Base-by-base conservation (phyloP, 1,284 basidiomycete genomes). In the Cryptococcus sp. region DNA sequence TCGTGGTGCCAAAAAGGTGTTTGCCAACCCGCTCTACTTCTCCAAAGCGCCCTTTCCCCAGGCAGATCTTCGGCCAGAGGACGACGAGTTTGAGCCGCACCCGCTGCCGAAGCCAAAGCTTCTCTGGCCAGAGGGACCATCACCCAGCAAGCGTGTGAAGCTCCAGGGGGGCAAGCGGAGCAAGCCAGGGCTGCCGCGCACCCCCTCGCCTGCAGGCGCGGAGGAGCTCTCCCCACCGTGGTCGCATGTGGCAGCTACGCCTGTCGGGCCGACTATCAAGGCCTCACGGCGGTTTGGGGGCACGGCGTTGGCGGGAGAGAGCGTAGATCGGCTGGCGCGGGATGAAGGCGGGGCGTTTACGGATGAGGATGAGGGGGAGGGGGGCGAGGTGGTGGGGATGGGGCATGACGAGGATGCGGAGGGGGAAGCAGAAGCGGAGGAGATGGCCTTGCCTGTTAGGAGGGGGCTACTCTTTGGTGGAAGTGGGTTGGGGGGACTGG, bases 1-100 rank as follows among this genome's bases (percentile, higher is more conserved):
- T 61, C 62, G 73, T 45, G 73, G 73, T 12, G 59, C 72, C 9
- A 76, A 76, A 47, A 71, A 70, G 49, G 63, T 70, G 0, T 76
- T 72, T 53, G 69, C 69, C 44, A 76, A 76, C 58, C 73, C 73
- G 15, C 69, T 74, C 53, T 57, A 65, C 12, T 60, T 55, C 2
- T 61, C 66, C 13, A 21, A 46, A 16, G 47, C 61, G 11, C 57
- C 60, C 5, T 68, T 71, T 45, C 62, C 66, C 0, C 56, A 58
- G 15, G 58, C 72, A 2, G 56, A 67, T 1, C 61, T 76, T 3
- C 55, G 64, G 43, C 62, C 63, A 1, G 60, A 64, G 12, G 64
- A 76, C 47, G 63, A 65, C 9, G 70, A 73, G 4, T 76, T 60
- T 50, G 73, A 76, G 52, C 61, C 63, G 5, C 68, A 73, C 58